Conservation (phyloP, 2,329 filamentous ascomycete species). For the Helotiales sp. region DNA sequence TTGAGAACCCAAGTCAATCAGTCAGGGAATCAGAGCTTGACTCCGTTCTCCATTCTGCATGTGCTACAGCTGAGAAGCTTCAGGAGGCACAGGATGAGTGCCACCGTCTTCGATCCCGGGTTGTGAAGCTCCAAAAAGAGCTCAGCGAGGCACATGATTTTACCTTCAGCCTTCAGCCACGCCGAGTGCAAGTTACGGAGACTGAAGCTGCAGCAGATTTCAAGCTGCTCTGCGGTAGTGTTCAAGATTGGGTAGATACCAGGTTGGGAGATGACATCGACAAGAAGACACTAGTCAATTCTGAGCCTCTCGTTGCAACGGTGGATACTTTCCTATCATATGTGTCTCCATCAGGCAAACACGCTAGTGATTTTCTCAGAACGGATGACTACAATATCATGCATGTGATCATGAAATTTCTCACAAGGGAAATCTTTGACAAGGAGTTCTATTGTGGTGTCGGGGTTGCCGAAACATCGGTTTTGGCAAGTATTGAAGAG, state of each 20-base stretch:
- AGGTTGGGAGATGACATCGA: constrained; percentile 2
- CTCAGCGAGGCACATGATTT: constrained; percentile 14
- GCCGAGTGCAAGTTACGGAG: background rate
- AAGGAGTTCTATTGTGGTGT: background rate
- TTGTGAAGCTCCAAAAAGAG: constrained; percentile 1
- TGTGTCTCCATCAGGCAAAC: background rate
- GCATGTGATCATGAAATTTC: background rate
- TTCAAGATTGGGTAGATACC: constrained; percentile 9
- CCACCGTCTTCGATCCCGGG: background rate
- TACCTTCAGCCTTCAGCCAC: background rate
- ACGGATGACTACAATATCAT: background rate
- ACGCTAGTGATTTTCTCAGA: background rate
- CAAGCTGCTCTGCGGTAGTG: background rate
- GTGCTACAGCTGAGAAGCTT: no score
- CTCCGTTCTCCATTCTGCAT: no score
- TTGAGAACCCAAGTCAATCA: no score
- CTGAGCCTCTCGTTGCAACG: background rate
- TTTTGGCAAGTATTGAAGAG: background rate
- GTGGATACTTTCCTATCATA: background rate
- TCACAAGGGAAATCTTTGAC: background rate
- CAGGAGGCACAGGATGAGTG: background rate
- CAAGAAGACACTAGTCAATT: background rate
- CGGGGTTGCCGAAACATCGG: background rate
- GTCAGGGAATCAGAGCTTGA: no score
- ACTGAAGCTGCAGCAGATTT: background rate